phyloP scores from a whole-genome alignment of 208 protist species.

The Naegleria lovaniensis region DNA sequence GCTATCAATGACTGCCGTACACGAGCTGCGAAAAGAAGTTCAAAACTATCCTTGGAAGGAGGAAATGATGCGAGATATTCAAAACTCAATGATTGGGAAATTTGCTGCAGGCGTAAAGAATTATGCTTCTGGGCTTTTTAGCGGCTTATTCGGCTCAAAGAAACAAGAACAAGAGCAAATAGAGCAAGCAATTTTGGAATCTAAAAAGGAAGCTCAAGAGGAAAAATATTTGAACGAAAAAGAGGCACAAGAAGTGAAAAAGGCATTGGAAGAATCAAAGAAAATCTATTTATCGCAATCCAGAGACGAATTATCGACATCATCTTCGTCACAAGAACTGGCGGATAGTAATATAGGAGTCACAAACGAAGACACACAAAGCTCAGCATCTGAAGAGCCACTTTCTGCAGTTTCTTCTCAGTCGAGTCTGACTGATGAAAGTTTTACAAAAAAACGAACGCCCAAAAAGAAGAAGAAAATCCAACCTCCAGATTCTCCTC shows the following conservation, averaged over 20 bases:
- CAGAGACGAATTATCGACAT: background rate
- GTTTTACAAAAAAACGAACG: background rate
- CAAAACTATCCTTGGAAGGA: slow-evolving; percentile 22
- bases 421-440: background rate
- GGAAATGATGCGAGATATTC: slow-evolving; percentile 25
- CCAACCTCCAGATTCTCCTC: background rate
- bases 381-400: background rate
- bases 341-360: background rate
- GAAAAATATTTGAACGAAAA: background rate
- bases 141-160: background rate
- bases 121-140: slow-evolving; percentile 5
- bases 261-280: background rate
- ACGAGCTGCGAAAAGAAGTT: background rate
- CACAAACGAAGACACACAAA: background rate
- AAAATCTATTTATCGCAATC: background rate
- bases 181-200: background rate
- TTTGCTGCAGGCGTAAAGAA: slow-evolving; percentile 15
- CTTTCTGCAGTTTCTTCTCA: background rate
- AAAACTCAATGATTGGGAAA: slow-evolving; percentile 10
- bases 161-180: background rate
- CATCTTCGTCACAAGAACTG: background rate
- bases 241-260: background rate
- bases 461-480: background rate
- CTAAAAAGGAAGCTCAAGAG: background rate
- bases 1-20: background rate